Conservation (phyloP, 2,329 filamentous ascomycete genomes). For the Biscogniauxia marginata region DNA sequence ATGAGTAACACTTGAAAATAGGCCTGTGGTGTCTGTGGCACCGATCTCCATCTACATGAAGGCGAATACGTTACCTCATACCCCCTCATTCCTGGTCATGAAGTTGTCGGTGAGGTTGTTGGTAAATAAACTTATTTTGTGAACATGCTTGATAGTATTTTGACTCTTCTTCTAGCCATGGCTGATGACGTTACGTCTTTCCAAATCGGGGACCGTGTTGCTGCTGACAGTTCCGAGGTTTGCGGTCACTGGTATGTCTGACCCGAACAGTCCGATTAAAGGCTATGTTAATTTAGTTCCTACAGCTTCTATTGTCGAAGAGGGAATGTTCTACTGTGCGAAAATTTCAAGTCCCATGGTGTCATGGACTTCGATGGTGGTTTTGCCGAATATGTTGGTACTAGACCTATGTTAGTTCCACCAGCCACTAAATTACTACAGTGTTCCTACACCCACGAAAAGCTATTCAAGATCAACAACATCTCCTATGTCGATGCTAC, state of each 20-base stretch:
- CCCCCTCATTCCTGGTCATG: slow-evolving; percentile 66
- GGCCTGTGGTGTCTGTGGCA: slow-evolving; percentile 37
- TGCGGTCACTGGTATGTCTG: slow-evolving; percentile 63
- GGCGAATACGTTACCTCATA: slow-evolving; percentile 66
- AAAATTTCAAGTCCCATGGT: slow-evolving; percentile 66
- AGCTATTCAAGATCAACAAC: slow-evolving; percentile 65
- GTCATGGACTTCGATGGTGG: slow-evolving; percentile 64
- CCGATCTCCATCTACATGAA: slow-evolving; percentile 59
- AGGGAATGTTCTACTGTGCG: slow-evolving; percentile 66
- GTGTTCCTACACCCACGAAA: slow-evolving; percentile 49
- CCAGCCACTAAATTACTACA: slow-evolving; percentile 32
- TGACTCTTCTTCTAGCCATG: slow-evolving; percentile 21
- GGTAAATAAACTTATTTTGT: slow-evolving; percentile 37
- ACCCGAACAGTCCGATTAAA: neutral
- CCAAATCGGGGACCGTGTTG: slow-evolving; percentile 61
- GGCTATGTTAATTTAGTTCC: slow-evolving; percentile 8
- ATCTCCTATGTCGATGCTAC: slow-evolving; percentile 67
- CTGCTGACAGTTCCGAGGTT: slow-evolving; percentile 63
- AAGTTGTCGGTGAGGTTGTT: slow-evolving; percentile 65
- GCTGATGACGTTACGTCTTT: slow-evolving; percentile 57
- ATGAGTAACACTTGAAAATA: slow-evolving; percentile 9
- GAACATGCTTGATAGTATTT: neutral
- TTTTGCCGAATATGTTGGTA: slow-evolving; percentile 65
- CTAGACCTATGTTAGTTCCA: too few species aligned
- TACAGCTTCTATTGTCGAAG: slow-evolving; percentile 65